Evolutionary conservation across 2,329 filamentous ascomycete species (phyloP).

Genomic region (Pseudogymnoascus sp.): DNA sequence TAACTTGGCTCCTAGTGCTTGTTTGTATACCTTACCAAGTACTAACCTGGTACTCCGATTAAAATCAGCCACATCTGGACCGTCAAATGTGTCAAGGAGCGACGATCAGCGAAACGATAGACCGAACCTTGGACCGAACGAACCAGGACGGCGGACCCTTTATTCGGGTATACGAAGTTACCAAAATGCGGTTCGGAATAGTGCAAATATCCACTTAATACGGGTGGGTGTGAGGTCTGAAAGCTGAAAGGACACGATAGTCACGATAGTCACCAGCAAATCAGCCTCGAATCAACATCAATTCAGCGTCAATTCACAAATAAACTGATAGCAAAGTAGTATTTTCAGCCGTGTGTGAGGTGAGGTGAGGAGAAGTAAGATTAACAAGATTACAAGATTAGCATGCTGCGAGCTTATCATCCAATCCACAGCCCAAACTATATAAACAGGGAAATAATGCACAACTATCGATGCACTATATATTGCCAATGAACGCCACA

Average conservation of each 20-base stretch:
- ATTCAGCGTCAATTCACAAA: not conserved
- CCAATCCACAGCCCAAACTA: not conserved
- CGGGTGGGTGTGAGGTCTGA: not conserved
- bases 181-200: not conserved
- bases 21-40: not conserved
- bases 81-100: not conserved
- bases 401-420: not conserved
- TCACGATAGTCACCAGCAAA: not conserved
- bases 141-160: not conserved
- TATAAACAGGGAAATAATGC: not conserved
- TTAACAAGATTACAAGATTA: not conserved
- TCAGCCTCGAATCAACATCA: not conserved
- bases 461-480: not conserved
- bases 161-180: not conserved
- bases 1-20: not conserved
- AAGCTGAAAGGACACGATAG: not conserved
- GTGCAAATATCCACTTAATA: slow-evolving; percentile 3
- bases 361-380: not conserved
- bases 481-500: not conserved
- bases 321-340: not conserved
- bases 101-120: not conserved
- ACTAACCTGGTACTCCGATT: not conserved
- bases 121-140: not conserved
- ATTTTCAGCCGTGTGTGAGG: not conserved
- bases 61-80: not conserved